Percentiles rank a stretch among this genome's conserved stretches.
Evolutionary conservation across 306 rosid species (phyloP).

Genomic region (Parietaria judaica): DNA sequence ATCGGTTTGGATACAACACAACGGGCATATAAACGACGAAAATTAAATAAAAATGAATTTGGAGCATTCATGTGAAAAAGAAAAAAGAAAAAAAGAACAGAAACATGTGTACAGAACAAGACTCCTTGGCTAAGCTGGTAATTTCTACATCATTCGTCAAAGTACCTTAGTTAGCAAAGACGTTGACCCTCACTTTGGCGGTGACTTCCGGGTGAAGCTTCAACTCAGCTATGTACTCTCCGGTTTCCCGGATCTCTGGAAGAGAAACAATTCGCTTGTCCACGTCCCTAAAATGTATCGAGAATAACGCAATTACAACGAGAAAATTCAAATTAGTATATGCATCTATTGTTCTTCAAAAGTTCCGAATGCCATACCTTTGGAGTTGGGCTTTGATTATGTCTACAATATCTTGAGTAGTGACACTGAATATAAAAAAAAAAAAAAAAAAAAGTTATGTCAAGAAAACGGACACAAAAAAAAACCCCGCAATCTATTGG

Average conservation of each 20-base stretch:
- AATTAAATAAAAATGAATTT: too few relatives aligned
- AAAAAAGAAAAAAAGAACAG: neutral
- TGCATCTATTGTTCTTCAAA: neutral
- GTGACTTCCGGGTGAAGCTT: conserved; percentile 96
- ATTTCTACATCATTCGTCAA: conserved; percentile 4
- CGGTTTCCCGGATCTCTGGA: conserved; percentile 82
- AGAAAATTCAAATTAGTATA: neutral
- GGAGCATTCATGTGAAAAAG: too few relatives aligned
- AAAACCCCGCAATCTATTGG: neutral
- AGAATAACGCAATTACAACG: conserved; percentile 4
- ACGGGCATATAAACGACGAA: too few relatives aligned
- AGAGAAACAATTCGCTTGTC: conserved; percentile 82
- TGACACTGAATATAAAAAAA: conserved; percentile 45
- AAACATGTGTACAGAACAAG: conserved; percentile 2
- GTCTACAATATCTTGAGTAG: conserved; percentile 93
- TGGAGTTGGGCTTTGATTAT: conserved; percentile 94
- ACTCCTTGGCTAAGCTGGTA: neutral
- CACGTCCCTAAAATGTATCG: conserved; percentile 50
- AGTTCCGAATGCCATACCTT: conserved; percentile 37
- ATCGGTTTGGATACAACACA: too few relatives aligned
- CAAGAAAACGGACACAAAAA: too few relatives aligned
- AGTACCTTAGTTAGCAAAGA: conserved; percentile 60
- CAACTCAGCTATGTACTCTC: conserved; percentile 82
- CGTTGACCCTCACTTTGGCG: conserved; percentile 68
- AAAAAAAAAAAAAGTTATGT: neutral